Conservation (phyloP, 345 rosid species). For the Salix caprea region DNA sequence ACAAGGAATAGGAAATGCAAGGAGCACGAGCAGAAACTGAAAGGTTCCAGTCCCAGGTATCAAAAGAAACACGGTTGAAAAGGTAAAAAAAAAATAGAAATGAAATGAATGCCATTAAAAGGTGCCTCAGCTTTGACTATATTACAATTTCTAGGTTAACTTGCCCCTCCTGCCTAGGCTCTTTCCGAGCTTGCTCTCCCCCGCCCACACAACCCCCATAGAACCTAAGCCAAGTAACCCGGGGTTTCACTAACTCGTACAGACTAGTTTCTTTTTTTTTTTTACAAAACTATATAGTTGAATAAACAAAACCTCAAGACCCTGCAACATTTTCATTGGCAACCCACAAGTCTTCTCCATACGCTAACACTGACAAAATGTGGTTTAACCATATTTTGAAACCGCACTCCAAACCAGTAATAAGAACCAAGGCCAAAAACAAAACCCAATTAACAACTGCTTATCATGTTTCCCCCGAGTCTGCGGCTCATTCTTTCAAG, state of each 20-base stretch:
- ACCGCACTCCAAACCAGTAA: neutral
- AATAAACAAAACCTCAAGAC: neutral
- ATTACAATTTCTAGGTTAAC: slow-evolving; percentile 1
- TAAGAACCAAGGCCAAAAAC: neutral
- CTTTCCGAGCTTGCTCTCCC: neutral
- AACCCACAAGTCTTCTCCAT: neutral
- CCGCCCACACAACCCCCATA: neutral
- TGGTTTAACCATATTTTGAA: neutral
- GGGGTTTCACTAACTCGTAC: neutral
- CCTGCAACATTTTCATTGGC: neutral
- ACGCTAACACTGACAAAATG: neutral
- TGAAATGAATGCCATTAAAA: neutral
- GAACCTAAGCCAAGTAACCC: neutral
- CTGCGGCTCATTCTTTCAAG: neutral
- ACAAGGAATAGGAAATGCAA: neutral
- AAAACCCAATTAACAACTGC: neutral
- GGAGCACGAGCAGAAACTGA: neutral
- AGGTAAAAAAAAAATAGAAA: neutral
- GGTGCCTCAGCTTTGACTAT: slow-evolving; percentile 1
- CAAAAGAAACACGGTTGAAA: neutral
- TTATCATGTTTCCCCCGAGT: neutral
- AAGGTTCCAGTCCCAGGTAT: neutral
- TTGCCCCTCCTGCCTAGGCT: neutral
- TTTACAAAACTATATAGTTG: neutral
- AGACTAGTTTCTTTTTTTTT: neutral